Conservation (phyloP, 306 rosid genomes). For the Rosa chinensis region DNA sequence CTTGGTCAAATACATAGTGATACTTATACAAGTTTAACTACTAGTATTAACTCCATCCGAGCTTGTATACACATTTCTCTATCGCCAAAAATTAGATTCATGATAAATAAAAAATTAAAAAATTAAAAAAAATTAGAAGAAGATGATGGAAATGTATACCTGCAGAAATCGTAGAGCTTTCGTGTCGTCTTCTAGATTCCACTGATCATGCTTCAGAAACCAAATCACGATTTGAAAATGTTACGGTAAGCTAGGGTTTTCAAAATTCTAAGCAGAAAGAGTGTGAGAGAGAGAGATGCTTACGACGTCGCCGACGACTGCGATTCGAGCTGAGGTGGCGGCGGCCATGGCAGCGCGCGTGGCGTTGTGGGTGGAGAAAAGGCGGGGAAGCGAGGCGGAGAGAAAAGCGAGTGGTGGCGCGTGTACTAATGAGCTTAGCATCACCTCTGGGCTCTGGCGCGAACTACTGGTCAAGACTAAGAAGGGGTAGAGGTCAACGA, state of each 20-base stretch:
- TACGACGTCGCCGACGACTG: conserved; percentile 81
- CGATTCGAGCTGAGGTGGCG: conserved; percentile 54
- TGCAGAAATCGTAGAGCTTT: conserved; percentile 65
- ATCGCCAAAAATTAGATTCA: not conserved
- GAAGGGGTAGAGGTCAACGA: not conserved
- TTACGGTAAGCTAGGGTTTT: not conserved
- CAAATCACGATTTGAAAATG: not conserved
- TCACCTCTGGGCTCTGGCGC: not conserved
- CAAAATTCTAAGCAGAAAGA: not conserved
- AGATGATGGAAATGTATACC: conserved; percentile 33
- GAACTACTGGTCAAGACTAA: not conserved
- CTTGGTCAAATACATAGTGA: not conserved
- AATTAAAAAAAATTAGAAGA: not conserved
- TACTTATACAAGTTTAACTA: not conserved
- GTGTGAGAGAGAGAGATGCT: conserved; percentile 24
- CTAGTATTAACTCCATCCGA: not conserved
- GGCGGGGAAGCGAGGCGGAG: conserved; percentile 17
- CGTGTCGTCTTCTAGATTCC: conserved; percentile 79
- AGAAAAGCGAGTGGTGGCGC: conserved; percentile 36
- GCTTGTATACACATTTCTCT: not conserved
- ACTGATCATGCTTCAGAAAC: conserved; percentile 63
- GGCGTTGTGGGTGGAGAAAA: conserved; percentile 27
- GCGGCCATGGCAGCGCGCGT: conserved; percentile 62
- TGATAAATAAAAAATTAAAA: no score
- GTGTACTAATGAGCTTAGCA: conserved; percentile 55